Evolutionary conservation across 2,329 filamentous ascomycete species (phyloP), one percentile per base, ranked within the genome.

Genomic region (Colletotrichum tropicale): DNA sequence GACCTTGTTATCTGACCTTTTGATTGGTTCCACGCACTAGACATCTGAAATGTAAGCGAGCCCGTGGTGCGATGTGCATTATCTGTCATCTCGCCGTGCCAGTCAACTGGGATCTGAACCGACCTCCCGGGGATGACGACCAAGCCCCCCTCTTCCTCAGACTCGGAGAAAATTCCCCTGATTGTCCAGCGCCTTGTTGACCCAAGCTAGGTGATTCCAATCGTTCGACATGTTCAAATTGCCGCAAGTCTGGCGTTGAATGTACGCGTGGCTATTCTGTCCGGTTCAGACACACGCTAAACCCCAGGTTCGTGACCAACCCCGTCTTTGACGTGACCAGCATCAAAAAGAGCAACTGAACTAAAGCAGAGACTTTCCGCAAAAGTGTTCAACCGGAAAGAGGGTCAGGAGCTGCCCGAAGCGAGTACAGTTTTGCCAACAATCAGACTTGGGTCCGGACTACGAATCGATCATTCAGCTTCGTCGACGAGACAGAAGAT

Each of bases 401-500:
- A 64, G 71, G 71, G 9, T 58, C 71, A 6, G 71, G 71, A 18
- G 71, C 66, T 24, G 71, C 71, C 43, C 56, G 48, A 5, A 74
- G 66, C 71, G 71, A 74, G 24, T 81, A 78, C 66, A 77, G 74
- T 10, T 82, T 82, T 58, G 67, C 81, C 8, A 73, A 80, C 15
- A 78, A 79, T 5, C 81, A 82, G 48, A 80, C 79, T 15, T 82
- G 81, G 81, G 80, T 82, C 32, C 78, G 78, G 60, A 74, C 71
- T 8, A 80, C 79, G 28, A 81, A 76, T 52, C 73, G 79, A 64
- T 64, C 77, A 26, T 48, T 82, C 26, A 82, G 80, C 32, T 82
- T 82, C 24, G 76, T 82, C 9, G 80, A 82, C 48, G 81, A 82
- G 61, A 82, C 81, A 4, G 76, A 80, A 43, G 80, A 82, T 16